Evolutionary conservation across 202 grass and related monocot species (phyloP).

Genomic region (Carex sylvatica): DNA sequence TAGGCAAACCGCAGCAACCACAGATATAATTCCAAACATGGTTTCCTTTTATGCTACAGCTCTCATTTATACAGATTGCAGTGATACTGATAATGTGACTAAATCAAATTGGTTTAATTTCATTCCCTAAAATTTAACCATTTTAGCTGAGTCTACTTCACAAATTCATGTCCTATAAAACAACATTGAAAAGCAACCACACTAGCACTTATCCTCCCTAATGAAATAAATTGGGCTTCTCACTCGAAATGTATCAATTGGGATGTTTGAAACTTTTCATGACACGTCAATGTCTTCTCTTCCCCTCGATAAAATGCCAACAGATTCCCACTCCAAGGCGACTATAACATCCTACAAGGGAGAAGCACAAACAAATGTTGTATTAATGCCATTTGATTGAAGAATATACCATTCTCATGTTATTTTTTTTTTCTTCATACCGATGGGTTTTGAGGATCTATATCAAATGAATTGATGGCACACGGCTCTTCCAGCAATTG

Average conservation of each 20-base stretch:
- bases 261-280: slow-evolving; percentile 8
- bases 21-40: slow-evolving; percentile 39
- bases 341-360: slow-evolving; percentile 71
- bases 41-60: not conserved
- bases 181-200: not conserved
- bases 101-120: not conserved
- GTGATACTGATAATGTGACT: not conserved
- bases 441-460: slow-evolving; percentile 82
- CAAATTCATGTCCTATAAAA: not conserved
- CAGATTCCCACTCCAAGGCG: slow-evolving; percentile 81
- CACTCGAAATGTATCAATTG: not conserved
- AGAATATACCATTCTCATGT: not conserved
- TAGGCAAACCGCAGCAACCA: slow-evolving; percentile 59
- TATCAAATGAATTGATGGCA: slow-evolving; percentile 89
- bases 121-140: not conserved
- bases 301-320: slow-evolving; percentile 65
- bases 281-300: slow-evolving; percentile 46
- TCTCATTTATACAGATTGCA: not conserved
- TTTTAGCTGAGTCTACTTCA: not conserved
- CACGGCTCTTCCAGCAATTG: slow-evolving; percentile 66
- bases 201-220: not conserved
- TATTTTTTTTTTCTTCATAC: slow-evolving; percentile 18
- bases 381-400: not conserved
- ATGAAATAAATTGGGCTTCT: not conserved
- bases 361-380: slow-evolving; percentile 1